Base-by-base conservation (phyloP, 768 basidiomycete genomes). In the Termitomyces sp. region DNA sequence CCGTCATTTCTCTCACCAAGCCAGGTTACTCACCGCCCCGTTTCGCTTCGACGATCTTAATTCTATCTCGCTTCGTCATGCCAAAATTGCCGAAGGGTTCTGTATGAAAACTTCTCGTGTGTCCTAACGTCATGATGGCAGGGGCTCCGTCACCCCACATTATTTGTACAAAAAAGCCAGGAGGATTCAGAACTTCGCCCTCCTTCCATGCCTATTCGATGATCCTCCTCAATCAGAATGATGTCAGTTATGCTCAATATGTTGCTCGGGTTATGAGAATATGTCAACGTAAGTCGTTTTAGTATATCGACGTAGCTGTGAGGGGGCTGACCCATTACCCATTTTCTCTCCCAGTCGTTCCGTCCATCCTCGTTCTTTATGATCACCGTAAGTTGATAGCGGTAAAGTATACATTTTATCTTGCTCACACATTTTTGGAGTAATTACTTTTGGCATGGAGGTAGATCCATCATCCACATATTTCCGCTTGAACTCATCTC, bases 371-470 rank as follows among this genome's bases (percentile, higher is more conserved):
- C 49, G 48, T 60, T 54, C 47, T 67, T 56, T 67, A 69, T 59
- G 68, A 69, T 43, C 63, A 67, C 60, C 12, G 68, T 67, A 56
- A 61, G 65, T 63, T 29, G 19, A 17, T 12, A 27, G 17, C 10
- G 8, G 31, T 34, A 5, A 42, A 21, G 8, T 19, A 40, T 14
- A 12, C 37, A 17, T 14, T 17, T 25, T 2, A 23, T 14, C 32
- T 23, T 46, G 17, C 37, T 23, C 25, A 51, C 19, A 14, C 16
- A 25, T 51, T 50, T 32, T 44, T 16, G 21, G 54, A 71, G 69
- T 69, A 23, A 66, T 69, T 25, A 69, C 70, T n/a, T 55, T 70
- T 23, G 65, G 69, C 51, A 59, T 56, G 49, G 68, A 71, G 64
- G 70, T 63, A 56, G 31, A 57, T 51, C 7, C 5, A 3, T 10